Evolutionary conservation across 2,329 filamentous ascomycete genomes (phyloP), one percentile per base, ranked within the genome.

Genomic region (Thermomyces lanuginosus): DNA sequence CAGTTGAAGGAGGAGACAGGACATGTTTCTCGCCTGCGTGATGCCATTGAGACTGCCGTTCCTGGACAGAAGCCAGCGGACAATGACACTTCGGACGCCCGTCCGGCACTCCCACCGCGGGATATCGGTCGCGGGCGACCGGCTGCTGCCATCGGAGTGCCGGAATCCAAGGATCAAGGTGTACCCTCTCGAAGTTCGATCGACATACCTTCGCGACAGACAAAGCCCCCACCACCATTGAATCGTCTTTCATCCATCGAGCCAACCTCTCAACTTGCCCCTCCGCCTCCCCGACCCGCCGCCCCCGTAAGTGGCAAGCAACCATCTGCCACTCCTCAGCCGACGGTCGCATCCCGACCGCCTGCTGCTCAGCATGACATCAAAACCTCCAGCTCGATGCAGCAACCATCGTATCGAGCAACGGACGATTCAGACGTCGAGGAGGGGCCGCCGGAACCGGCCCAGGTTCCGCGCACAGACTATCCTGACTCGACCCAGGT

Each of bases 401-500:
- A 28, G 10, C 15, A 17, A 21, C 8, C 21, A 14, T 22, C 12
- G n/a, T 24, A 19, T 11, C 15, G 15, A 29, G 29, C 16, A 24
- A 25, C 44, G 4, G 56, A 63, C 27, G 61, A 64, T 24, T 66
- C 63, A 5, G 64, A 67, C 32, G n/a, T n/a, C n/a, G 64, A 66
- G 5, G 60, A 65, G 14, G 43, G 48, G 5, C 32, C 45, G 4
- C 38, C 48, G 0, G 64, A 64, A 16, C 65, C 70, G 21, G 47
- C 64, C 1, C 49, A 62, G 8, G 61, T 69, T 7, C 51, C 59
- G 26, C 58, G 58, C 11, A 68, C 65, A 6, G 69, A 79, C 26
- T 93, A 80, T 46, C 89, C 89, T 0, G 84, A 98, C 51, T 63
- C 77, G 1, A 80, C 82, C 1, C 74, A 76, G 37, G 71, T 81